Evolutionary conservation across 345 rosid species (phyloP), one percentile per base, ranked within the genome.

Genomic region (Syzygium oleosum): DNA sequence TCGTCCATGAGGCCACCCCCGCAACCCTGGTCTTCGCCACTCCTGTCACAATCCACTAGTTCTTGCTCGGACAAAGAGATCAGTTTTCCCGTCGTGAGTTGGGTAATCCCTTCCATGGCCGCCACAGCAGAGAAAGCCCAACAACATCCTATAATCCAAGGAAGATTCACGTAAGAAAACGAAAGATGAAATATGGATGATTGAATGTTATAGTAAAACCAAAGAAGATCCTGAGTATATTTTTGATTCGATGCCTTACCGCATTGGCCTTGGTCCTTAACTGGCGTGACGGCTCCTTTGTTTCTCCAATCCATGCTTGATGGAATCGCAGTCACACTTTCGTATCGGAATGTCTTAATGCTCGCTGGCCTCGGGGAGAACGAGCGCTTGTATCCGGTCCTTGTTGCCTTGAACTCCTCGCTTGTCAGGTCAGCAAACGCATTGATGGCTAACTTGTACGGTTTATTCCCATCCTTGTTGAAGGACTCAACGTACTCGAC

Each of bases 401-500:
- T 84, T 9, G 77, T 53, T 22, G 86, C 73, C 46, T 23, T 63
- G 79, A 92, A 90, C 86, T 90, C 93, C 55, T 90, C 86, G 41
- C 87, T 90, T 11, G 92, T 92, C 29, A 55, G 86, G 59, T 93
- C 94, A 0, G 92, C 92, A 65, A 93, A 91, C 51, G 53, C 86
- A 31, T 91, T 93, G 58, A 93, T 12, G 51, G 90, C 65, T 16
- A 93, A 87, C 88, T 86, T 89, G 90, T 93, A 93, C 41, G 90
- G 41, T 29, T 53, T 63, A 9, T 85, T 49, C 16, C 87, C 88
- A 1, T 61, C 90, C 12, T 85, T 51, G 80, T 92, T 93, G 51
- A 89, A 86, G 11, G 89, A 90, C 38, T 89, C 92, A 19, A 92
- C 86, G 53, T 88, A 90, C 84, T 56, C 87, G 5, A 92, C 89